Base-by-base conservation (phyloP, 164 flowering plant genomes). In the Chloranthus sessilifolius region DNA sequence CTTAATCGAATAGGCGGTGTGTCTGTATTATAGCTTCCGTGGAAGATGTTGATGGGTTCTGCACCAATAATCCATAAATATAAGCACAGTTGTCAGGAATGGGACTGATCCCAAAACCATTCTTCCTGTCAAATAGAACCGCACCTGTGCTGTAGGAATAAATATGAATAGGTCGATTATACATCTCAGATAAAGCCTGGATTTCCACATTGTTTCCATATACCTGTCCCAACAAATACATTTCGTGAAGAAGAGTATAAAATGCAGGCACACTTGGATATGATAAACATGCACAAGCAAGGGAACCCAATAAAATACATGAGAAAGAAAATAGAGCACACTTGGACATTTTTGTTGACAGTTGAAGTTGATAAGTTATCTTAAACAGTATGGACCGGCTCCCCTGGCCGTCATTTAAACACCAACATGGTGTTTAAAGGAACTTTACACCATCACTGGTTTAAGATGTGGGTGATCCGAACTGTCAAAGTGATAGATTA, bases 41-140 rank as follows among this genome's bases (percentile, higher is more conserved):
- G 99, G 62, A 87, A 89, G 39, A 73, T 94, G 71, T 94, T 94
- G 61, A 94, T 94, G 38, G 99, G 99, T 45, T 94, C 99, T 94
- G 79, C 65, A 71, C 43, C 11, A 47, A 42, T 7, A 23, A n/a
- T 35, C 11, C 7, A 53, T 43, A 22, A 56, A 37, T 33, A 16
- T 47, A 50, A 24, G n/a, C n/a, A n/a, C 33, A 24, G 28, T 39
- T 26, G 5, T 30, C 34, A 26, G 12, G 19, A 5, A 17, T 6
- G 44, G 26, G 15, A 37, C 17, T 5, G 14, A 37, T 19, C 9
- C 16, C 50, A 9, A n/a, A 36, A 17, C 20, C 28, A 31, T 24
- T 25, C 16, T 20, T 49, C 35, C n/a, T n/a, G n/a, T 45, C 7
- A 16, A 52, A 43, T 14, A 51, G 31, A 58, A 19, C 25, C 24